phyloP scores from a whole-genome alignment of 83 land plant genomes.

The Thuja plicata region DNA sequence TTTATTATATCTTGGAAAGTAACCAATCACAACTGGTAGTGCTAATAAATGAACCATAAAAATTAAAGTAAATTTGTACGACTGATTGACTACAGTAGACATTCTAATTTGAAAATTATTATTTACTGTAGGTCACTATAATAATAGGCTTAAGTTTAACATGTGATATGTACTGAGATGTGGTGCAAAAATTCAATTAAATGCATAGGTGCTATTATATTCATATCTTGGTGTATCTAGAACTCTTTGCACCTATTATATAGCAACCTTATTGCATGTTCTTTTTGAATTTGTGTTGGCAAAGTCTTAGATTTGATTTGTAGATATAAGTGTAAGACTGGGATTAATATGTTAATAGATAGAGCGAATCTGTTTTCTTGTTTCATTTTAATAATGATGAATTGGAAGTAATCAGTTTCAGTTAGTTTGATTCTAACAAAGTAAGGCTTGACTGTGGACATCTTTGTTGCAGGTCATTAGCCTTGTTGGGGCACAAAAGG shows the following conservation, averaged over 20 bases:
- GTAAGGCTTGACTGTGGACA: neutral
- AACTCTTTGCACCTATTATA: neutral
- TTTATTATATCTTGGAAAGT: neutral
- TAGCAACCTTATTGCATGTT: neutral
- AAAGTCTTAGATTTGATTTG: neutral
- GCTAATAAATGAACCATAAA: neutral
- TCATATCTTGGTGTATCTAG: neutral
- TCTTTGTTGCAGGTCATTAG: slow-evolving; percentile 75
- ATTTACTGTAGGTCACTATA: neutral
- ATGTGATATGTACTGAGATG: neutral
- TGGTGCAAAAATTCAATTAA: neutral
- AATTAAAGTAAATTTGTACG: no score
- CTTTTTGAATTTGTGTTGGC: neutral
- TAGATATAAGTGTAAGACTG: neutral
- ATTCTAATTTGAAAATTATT: neutral
- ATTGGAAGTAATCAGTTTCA: neutral
- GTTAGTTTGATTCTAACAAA: neutral
- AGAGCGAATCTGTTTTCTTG: neutral
- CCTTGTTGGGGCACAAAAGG: slow-evolving; percentile 94
- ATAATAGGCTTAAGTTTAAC: neutral
- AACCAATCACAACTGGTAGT: neutral
- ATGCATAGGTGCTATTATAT: neutral
- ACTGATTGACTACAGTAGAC: neutral
- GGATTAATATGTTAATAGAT: neutral
- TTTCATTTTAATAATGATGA: neutral